Evolutionary conservation across 306 rosid species (phyloP).

Genomic region (Inga leiocalycina): DNA sequence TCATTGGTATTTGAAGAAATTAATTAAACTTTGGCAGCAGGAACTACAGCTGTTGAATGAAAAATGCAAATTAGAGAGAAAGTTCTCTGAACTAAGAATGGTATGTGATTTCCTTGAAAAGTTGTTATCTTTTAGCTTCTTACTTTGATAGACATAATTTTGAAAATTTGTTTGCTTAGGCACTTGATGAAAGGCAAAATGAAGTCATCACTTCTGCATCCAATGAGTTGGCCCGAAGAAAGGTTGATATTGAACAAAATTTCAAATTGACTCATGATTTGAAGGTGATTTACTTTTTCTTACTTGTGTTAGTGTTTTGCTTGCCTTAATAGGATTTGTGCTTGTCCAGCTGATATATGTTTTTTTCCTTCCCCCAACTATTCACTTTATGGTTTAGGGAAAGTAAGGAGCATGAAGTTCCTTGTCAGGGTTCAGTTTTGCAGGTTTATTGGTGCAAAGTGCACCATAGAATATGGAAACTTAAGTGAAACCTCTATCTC

Average conservation of each 20-base stretch:
- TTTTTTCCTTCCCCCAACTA: neutral
- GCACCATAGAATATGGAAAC: no score
- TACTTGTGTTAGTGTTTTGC: slow-evolving; percentile 14
- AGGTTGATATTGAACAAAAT: slow-evolving; percentile 86
- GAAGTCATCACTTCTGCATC: slow-evolving; percentile 76
- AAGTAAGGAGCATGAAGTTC: neutral
- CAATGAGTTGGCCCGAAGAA: slow-evolving; percentile 80
- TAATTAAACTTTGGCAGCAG: slow-evolving; percentile 51
- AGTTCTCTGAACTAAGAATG: slow-evolving; percentile 87
- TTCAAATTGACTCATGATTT: slow-evolving; percentile 79
- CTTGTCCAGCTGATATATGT: neutral
- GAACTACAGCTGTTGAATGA: slow-evolving; percentile 78
- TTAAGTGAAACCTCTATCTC: neutral
- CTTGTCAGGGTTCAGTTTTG: neutral
- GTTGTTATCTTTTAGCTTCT: slow-evolving; percentile 24
- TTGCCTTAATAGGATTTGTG: neutral
- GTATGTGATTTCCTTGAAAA: slow-evolving; percentile 52
- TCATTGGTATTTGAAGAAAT: slow-evolving; percentile 22
- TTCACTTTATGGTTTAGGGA: neutral
- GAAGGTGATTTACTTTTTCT: slow-evolving; percentile 57
- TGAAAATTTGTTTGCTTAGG: slow-evolving; percentile 46
- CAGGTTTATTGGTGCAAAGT: no score
- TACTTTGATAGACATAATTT: slow-evolving; percentile 26
- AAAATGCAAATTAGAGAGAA: slow-evolving; percentile 83
- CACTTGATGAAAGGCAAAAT: slow-evolving; percentile 84